Evolutionary conservation across 345 rosid genomes (phyloP).

Genomic region (Anacardium occidentale): DNA sequence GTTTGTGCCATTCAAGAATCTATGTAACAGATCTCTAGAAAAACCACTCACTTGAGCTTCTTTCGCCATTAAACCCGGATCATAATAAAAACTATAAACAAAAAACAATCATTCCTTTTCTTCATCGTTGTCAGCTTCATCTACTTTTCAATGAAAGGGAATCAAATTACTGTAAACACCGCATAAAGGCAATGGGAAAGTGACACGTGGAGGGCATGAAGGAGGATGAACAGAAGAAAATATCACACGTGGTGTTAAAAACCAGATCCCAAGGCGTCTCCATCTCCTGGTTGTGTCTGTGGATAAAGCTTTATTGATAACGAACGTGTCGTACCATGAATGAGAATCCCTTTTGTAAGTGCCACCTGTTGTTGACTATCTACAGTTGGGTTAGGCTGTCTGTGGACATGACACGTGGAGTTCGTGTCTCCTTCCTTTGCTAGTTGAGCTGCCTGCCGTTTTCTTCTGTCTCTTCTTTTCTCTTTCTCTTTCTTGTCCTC

Average conservation of each 20-base stretch:
- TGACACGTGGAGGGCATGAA: slow-evolving; percentile 42
- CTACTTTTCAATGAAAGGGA: not conserved
- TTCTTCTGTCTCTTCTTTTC: no score
- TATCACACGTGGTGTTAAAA: slow-evolving; percentile 30
- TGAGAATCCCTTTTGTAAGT: not conserved
- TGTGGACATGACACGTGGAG: slow-evolving; percentile 8
- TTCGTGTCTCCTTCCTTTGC: not conserved
- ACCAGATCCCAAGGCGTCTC: slow-evolving; percentile 35
- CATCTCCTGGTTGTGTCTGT: slow-evolving; percentile 22
- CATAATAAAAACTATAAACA: not conserved
- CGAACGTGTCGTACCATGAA: slow-evolving; percentile 28
- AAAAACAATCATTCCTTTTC: no score
- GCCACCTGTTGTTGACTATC: slow-evolving; percentile 21
- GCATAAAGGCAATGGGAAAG: not conserved
- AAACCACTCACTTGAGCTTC: slow-evolving; percentile 21
- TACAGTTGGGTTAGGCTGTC: not conserved
- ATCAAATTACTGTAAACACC: not conserved
- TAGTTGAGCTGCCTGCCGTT: no score
- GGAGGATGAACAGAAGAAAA: not conserved
- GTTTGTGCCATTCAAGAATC: slow-evolving; percentile 30
- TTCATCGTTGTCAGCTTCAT: no score
- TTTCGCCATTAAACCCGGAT: no score
- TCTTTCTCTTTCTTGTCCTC: not conserved
- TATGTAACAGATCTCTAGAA: slow-evolving; percentile 41
- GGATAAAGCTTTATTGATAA: slow-evolving; percentile 1